Evolutionary conservation across 306 rosid genomes (phyloP), one percentile per base, ranked within the genome.

Genomic region (Dryas alaskensis): DNA sequence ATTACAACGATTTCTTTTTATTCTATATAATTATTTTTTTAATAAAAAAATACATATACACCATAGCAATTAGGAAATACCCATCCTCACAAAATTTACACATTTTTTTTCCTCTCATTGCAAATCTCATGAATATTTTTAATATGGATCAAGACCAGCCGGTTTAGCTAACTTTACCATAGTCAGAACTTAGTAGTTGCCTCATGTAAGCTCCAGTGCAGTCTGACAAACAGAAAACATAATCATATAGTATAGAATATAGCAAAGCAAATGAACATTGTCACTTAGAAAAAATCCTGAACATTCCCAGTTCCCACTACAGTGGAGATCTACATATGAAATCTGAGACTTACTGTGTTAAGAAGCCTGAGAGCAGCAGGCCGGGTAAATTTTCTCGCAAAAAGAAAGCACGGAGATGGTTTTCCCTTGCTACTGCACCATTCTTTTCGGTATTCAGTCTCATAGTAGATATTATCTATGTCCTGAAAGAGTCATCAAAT

Each of bases 321-420:
- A 31, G 37, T 1, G 37, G 37, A 31, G 37, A 31, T 31, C 37
- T 31, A 31, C 37, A 31, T 31, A 31, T 55, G 22, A 61, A 45
- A 44, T 11, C 17, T 58, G 66, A 82, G 65, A 80, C 84, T 77
- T 77, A 95, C 99, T 81, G 83, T 79, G 76, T 92, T 92, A 66
- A 92, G 88, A 85, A 95, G 97, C 85, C 98, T 83, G 58, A 90
- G 76, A 68, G 97, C 99, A 43, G 99, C 98, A 12, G 99, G 93
- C 16, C 98, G 84, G 25, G 97, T 95, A 81, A 95, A 95, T 74
- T 95, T 95, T 77, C 98, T 80, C 0, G 98, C 98, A 27, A 95
- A 95, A 82, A 95, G 98, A 79, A 95, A 95, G 80, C 99, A 95
- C 4, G 82, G 76, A 31, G 98, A 87, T n/a, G 98, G 92, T 72